Conservation (phyloP, 495 filamentous ascomycete genomes). For the Neurospora africana region DNA sequence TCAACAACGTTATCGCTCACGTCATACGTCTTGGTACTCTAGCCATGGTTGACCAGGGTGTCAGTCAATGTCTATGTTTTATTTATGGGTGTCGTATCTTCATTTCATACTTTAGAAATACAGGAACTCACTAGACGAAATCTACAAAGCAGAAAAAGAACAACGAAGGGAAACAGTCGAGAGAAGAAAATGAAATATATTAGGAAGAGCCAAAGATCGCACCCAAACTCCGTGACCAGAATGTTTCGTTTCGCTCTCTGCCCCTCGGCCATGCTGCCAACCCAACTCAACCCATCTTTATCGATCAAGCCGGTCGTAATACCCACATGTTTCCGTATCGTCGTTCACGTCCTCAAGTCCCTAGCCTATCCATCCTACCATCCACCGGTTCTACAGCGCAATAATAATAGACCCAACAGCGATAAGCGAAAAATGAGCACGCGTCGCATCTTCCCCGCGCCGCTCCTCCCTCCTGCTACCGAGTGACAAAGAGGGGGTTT, state of each 20-base stretch:
- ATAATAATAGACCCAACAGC: neutral
- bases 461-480: neutral
- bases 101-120: neutral
- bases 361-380: neutral
- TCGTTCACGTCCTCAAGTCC: neutral
- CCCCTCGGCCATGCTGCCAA: neutral
- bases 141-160: neutral
- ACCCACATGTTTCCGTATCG: neutral
- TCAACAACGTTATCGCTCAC: neutral
- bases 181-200: neutral
- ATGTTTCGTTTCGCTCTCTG: constrained; percentile 1
- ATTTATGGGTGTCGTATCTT: neutral
- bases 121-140: neutral
- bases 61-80: neutral
- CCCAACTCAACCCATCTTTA: neutral
- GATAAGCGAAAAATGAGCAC: neutral
- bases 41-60: neutral
- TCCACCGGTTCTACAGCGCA: neutral
- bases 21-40: neutral
- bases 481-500: neutral
- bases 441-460: neutral
- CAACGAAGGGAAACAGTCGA: neutral
- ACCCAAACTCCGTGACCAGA: neutral
- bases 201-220: constrained; percentile 1
- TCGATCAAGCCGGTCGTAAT: neutral